These are phyloP conservation scores for Penicillium mononematosum DNA, from an alignment of 495 filamentous ascomycete species.

Conservation along the genomic window DNA sequence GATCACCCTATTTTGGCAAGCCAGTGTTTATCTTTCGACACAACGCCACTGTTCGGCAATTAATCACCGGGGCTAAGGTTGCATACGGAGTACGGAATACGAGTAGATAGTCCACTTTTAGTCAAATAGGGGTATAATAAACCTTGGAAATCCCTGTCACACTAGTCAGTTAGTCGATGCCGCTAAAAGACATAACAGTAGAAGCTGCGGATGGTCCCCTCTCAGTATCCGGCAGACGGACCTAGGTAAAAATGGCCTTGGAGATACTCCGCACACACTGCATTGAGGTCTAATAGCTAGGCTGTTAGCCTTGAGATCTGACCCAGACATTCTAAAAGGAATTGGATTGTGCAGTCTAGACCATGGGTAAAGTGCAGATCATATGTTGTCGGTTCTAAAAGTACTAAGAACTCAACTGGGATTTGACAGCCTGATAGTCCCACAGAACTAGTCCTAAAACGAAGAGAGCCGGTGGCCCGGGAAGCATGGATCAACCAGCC, in stretches of 20 bases:
- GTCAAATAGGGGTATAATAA: neutral
- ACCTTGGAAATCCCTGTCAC: neutral
- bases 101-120: neutral
- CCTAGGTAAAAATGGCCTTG: neutral
- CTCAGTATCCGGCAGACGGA: neutral
- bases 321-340: neutral
- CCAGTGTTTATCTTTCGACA: neutral
- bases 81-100: too few relatives aligned
- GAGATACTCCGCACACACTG: neutral
- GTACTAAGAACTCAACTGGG: neutral
- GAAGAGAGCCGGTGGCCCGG: neutral
- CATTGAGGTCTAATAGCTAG: neutral
- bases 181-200: neutral
- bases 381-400: neutral
- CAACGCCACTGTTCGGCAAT: neutral
- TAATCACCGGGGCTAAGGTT: neutral
- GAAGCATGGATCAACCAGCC: neutral
- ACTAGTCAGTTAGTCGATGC: neutral
- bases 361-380: neutral
- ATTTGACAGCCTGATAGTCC: slow-evolving; percentile 41
- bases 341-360: neutral
- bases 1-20: slow-evolving; percentile 1
- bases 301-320: neutral
- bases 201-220: neutral
- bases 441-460: neutral